Evolutionary conservation across 441 rosid species (phyloP).

Genomic region (Dalechampia spathulata): DNA sequence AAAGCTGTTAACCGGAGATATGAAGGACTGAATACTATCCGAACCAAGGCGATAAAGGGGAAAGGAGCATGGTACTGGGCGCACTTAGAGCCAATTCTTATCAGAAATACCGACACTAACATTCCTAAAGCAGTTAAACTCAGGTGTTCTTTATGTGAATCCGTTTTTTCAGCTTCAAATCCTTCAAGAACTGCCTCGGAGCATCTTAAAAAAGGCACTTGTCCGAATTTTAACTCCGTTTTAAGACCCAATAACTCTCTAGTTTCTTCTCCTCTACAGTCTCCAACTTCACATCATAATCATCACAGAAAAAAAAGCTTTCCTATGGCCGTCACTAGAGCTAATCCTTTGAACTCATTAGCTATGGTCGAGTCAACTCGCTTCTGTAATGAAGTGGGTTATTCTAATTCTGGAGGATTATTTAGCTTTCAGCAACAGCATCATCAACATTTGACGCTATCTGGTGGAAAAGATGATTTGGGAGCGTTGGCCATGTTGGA

Average conservation of each 20-base stretch:
- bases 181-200: conserved; percentile 76
- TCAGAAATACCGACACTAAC: conserved; percentile 41
- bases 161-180: conserved; percentile 94
- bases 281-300: conserved; percentile 16
- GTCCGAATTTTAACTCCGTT: conserved; percentile 50
- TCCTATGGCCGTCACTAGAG: too few relatives aligned
- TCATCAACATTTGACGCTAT: conserved; percentile 54
- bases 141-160: conserved; percentile 64
- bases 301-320: conserved; percentile 20
- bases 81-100: conserved; percentile 52
- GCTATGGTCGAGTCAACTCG: conserved; percentile 34
- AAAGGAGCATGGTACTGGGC: conserved; percentile 86
- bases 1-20: conserved; percentile 41
- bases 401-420: conserved; percentile 19
- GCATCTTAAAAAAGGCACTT: conserved; percentile 64
- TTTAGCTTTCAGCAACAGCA: conserved; percentile 11
- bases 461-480: conserved; percentile 89
- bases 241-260: conserved; percentile 44
- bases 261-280: conserved; percentile 51
- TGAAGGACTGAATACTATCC: conserved; percentile 41
- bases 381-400: conserved; percentile 20
- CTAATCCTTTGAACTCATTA: conserved; percentile 39
- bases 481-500: conserved; percentile 90
- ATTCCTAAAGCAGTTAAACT: conserved; percentile 66
- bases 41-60: conserved; percentile 57